phyloP scores from a whole-genome alignment of 345 rosid species.

The Capsella bursapastoris region DNA sequence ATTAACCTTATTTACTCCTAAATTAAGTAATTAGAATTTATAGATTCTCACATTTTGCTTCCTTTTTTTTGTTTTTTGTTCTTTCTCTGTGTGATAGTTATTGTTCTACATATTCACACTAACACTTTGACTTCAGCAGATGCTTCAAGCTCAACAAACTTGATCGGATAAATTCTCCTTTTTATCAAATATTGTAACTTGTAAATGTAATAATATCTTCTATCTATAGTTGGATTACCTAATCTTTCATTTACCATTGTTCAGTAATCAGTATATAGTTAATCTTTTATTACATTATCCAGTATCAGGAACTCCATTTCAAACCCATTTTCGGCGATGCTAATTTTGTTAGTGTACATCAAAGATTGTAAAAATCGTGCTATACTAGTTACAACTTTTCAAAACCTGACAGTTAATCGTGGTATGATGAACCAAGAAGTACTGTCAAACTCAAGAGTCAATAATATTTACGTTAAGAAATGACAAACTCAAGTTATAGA shows the following conservation, averaged over 20 bases:
- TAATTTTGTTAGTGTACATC: background rate
- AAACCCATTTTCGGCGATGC: background rate
- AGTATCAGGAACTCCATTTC: background rate
- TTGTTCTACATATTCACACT: background rate
- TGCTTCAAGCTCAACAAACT: conserved; percentile 12
- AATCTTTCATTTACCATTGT: background rate
- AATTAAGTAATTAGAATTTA: too few species aligned
- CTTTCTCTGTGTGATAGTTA: background rate
- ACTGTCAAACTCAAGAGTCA: conserved; percentile 8
- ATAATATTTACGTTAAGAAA: background rate
- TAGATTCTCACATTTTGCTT: background rate
- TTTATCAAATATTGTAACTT: background rate
- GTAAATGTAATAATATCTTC: background rate
- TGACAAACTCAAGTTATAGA: background rate
- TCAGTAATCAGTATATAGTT: background rate
- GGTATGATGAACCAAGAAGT: background rate
- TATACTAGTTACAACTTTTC: background rate
- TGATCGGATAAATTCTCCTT: background rate
- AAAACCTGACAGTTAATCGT: too few species aligned
- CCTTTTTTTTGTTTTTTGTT: background rate
- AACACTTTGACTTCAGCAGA: conserved; percentile 10
- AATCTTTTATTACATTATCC: background rate
- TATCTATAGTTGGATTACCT: background rate
- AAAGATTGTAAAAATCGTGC: background rate
- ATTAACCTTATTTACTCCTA: background rate